Conservation (phyloP, 805 yeast genomes). For the Sungouiella blattae region DNA sequence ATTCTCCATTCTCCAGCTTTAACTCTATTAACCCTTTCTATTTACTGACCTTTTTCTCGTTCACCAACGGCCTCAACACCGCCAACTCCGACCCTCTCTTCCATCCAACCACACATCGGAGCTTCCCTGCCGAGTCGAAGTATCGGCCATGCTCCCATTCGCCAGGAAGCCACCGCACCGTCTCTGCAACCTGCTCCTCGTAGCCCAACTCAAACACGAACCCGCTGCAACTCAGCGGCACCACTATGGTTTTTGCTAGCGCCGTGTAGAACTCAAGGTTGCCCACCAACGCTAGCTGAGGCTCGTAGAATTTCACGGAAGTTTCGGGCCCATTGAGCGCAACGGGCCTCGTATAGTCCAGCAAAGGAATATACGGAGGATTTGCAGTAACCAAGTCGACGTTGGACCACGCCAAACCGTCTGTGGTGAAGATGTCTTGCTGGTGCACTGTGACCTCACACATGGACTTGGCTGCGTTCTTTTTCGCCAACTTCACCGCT, state of each 20-base stretch:
- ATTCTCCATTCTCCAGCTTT: too few species aligned
- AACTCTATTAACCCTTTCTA: too few species aligned
- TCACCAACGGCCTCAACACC: slow-evolving; percentile 8
- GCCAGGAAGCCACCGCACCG: slow-evolving; percentile 21
- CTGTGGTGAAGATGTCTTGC: slow-evolving; percentile 3
- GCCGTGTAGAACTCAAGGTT: slow-evolving; percentile 65
- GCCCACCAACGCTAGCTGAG: slow-evolving; percentile 75
- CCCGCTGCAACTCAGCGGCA: slow-evolving; percentile 42
- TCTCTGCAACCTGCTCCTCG: slow-evolving; percentile 48
- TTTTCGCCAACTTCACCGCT: slow-evolving; percentile 50
- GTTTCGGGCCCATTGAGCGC: slow-evolving; percentile 43
- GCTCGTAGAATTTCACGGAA: slow-evolving; percentile 75
- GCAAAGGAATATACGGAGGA: slow-evolving; percentile 78
- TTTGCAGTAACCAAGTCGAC: slow-evolving; percentile 70
- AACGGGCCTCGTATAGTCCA: slow-evolving; percentile 38
- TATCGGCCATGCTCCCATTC: slow-evolving; percentile 50
- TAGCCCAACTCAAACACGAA: slow-evolving; percentile 81
- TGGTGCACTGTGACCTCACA: slow-evolving; percentile 2
- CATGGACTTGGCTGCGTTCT: slow-evolving; percentile 31
- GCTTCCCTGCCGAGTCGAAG: slow-evolving; percentile 48
- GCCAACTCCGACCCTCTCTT: slow-evolving; percentile 19
- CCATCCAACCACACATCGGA: slow-evolving; percentile 69
- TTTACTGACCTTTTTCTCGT: too few species aligned
- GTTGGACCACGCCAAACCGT: slow-evolving; percentile 10
- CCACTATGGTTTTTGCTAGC: slow-evolving; percentile 45